Evolutionary conservation across 2,329 filamentous ascomycete species (phyloP), one percentile per base, ranked within the genome.

Genomic region (Purpureocillium lavendulum): DNA sequence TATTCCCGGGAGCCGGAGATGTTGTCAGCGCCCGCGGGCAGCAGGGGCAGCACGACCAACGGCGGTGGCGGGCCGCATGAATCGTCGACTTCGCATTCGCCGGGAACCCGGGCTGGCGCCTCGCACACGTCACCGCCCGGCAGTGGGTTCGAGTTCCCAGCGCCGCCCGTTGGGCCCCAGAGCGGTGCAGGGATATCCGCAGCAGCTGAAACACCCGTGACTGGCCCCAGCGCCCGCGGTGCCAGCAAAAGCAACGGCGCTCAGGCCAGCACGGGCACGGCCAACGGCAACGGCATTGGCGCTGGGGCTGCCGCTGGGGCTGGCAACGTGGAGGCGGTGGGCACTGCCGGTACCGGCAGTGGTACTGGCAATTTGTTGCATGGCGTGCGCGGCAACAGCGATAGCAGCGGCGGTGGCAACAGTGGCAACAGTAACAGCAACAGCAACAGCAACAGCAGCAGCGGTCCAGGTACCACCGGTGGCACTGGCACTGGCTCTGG

Each of bases 1-100:
- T 78, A 78, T 50, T 70, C 70, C 37, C 59, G 62, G 45, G 67
- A 63, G 34, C 66, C 66, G 7, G 65, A 64, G 33, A 69, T 34
- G 34, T 26, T 15, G 38, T 15, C 15, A 38, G 29, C n/a, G n/a
- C 17, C 29, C 7, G 14, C 18, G 26, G 24, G 30, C 15, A 29
- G 17, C 30, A 18, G 30, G 16, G 30, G n/a, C 41, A 34, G 7
- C 37, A 36, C 28, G n/a, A 18, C 16, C 13, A 30, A 15, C 17
- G 15, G 31, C 26, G 21, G 21, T 10, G 21, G 10, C 21, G 6
- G 6, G 21, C 21, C 21, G 21, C 21, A 6, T 10, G 21, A 26
- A 26, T 26, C 21, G 21, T 26, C n/a, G n/a, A n/a, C n/a, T n/a
- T n/a, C n/a, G n/a, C n/a, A n/a, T n/a, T n/a, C n/a, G 21, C 16